Conservation (phyloP, 306 rosid species). For the Prinsepia uniflora region DNA sequence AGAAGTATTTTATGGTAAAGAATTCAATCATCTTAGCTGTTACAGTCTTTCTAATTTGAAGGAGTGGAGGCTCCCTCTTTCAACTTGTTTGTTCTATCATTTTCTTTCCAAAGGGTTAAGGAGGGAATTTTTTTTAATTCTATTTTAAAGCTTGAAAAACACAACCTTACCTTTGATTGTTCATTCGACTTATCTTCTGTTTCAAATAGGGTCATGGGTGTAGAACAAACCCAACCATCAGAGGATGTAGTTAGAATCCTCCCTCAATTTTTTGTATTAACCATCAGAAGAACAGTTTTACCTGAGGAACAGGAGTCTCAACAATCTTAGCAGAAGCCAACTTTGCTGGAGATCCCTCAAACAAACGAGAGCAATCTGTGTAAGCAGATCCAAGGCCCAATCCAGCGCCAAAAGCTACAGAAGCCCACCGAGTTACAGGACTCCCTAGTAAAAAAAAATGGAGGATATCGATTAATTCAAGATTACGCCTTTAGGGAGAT, state of each 20-base stretch:
- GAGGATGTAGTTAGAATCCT: neutral
- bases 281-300: constrained; percentile 11
- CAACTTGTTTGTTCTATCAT: neutral
- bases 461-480: constrained; percentile 1
- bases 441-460: constrained; percentile 48
- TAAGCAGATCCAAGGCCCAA: constrained; percentile 82
- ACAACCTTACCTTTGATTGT: neutral
- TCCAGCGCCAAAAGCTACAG: constrained; percentile 88
- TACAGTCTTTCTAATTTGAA: too few relatives aligned
- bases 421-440: constrained; percentile 86
- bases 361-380: constrained; percentile 59
- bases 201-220: neutral
- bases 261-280: neutral
- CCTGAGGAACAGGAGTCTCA: constrained; percentile 38
- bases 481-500: neutral
- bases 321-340: constrained; percentile 27
- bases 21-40: too few relatives aligned
- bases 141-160: neutral
- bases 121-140: neutral
- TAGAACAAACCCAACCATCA: neutral
- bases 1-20: neutral
- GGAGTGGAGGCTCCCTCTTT: neutral
- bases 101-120: neutral
- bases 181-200: neutral
- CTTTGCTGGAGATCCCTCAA: constrained; percentile 57